Conservation (phyloP, 164 flowering plant species). For the Piper longum region DNA sequence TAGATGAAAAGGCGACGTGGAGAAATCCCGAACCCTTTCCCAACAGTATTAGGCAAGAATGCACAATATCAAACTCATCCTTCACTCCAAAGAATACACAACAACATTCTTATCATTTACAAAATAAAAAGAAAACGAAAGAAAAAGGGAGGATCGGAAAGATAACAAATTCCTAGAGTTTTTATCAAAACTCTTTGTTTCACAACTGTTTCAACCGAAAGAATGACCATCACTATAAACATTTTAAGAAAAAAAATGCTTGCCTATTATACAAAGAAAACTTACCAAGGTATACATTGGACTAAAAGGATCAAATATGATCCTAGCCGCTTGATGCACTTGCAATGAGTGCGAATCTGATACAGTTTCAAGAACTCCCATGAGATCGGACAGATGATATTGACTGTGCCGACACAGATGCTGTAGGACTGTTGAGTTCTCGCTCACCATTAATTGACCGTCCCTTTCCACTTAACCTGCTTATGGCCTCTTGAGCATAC, state of each 20-base stretch:
- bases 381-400: constrained; percentile 78
- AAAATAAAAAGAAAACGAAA: constrained; percentile 2
- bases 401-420: constrained; percentile 94
- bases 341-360: neutral
- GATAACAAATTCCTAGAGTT: constrained; percentile 1
- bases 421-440: constrained; percentile 86
- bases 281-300: neutral
- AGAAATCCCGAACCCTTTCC: too few species aligned
- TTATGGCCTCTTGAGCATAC: constrained; percentile 73
- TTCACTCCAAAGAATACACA: constrained; percentile 4
- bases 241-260: constrained; percentile 1
- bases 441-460: constrained; percentile 59
- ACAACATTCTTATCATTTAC: constrained; percentile 6
- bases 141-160: neutral
- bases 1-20: too few species aligned
- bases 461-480: constrained; percentile 64
- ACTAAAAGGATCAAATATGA: neutral
- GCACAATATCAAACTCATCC: neutral
- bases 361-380: constrained; percentile 47
- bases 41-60: neutral
- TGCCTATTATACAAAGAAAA: constrained; percentile 13
- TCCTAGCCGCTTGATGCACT: neutral
- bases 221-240: neutral
- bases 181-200: neutral
- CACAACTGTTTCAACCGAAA: neutral